Percentiles rank a stretch among this genome's conserved stretches.
phyloP scores from a whole-genome alignment of 108 stramenopile species.

The Pseudonitzschia delicatissima region DNA sequence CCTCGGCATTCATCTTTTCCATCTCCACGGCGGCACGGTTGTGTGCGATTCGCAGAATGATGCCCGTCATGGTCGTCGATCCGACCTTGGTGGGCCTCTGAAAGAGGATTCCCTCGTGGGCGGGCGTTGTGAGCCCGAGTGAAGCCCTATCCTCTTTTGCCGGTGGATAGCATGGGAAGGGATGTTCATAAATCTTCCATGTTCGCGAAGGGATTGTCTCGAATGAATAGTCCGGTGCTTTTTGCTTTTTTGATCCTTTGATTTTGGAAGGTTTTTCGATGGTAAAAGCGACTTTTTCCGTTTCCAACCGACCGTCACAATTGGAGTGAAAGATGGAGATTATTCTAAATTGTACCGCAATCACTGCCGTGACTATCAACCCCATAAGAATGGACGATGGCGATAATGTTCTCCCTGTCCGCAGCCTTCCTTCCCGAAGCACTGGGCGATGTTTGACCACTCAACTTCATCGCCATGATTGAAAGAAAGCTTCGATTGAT shows the following conservation, averaged over 20 bases:
- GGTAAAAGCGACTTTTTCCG: not conserved
- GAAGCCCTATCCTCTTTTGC: not conserved
- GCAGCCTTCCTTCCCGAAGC: too few species aligned
- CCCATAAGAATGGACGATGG: too few species aligned
- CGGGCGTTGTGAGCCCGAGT: not conserved
- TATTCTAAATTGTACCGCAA: not conserved
- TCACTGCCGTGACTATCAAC: not conserved
- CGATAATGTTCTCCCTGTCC: too few species aligned
- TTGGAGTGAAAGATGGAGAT: not conserved
- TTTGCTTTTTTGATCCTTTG: not conserved
- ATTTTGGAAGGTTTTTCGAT: not conserved
- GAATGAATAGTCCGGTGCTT: not conserved
- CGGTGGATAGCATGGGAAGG: constrained; percentile 14
- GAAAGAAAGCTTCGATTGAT: too few species aligned
- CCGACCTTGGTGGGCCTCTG: constrained; percentile 3
- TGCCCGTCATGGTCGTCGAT: constrained; percentile 2
- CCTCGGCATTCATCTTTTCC: not conserved
- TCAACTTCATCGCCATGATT: too few species aligned
- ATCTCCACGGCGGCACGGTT: not conserved
- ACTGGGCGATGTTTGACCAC: too few species aligned
- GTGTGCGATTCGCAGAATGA: constrained; percentile 1
- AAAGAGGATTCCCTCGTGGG: constrained; percentile 8
- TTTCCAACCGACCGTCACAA: not conserved
- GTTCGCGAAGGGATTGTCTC: not conserved
- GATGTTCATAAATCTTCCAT: not conserved